A percentile compares a stretch with the other conserved stretches of the same genome.
Conservation (phyloP, 139 green algal genomes). For the Picochlorum sp. region DNA sequence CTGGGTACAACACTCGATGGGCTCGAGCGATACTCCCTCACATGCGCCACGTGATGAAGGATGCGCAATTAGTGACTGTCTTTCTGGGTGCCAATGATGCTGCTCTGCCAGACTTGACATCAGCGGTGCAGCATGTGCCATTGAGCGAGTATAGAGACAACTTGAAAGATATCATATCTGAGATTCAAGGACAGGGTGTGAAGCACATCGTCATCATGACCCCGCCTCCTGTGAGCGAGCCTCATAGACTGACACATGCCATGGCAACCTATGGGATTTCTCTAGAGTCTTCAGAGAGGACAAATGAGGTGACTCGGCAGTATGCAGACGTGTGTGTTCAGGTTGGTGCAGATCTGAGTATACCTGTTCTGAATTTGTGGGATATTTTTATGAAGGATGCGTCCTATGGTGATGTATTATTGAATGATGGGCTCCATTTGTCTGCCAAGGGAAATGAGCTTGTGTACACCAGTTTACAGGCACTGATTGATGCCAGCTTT, state of each 20-base stretch:
- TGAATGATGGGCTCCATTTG: slow-evolving; percentile 70
- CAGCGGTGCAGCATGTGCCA: slow-evolving; percentile 73
- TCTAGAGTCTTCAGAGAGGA: slow-evolving; percentile 31
- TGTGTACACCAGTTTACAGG: slow-evolving; percentile 36
- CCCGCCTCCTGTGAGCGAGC: slow-evolving; percentile 58
- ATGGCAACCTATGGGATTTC: slow-evolving; percentile 15
- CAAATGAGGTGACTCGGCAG: slow-evolving; percentile 32
- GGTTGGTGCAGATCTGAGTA: slow-evolving; percentile 27
- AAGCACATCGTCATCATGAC: slow-evolving; percentile 58
- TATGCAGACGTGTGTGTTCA: slow-evolving; percentile 46
- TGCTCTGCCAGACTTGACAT: slow-evolving; percentile 48
- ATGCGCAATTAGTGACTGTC: slow-evolving; percentile 50
- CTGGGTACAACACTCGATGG: slow-evolving; percentile 80
- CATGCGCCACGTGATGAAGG: background rate
- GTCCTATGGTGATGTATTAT: slow-evolving; percentile 19
- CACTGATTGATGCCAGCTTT: slow-evolving; percentile 28
- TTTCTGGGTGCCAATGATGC: slow-evolving; percentile 94
- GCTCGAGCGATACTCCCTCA: slow-evolving; percentile 45
- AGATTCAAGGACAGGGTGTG: slow-evolving; percentile 23
- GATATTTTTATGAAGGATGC: slow-evolving; percentile 36
- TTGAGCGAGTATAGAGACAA: slow-evolving; percentile 59
- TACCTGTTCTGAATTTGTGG: slow-evolving; percentile 67
- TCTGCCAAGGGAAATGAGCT: slow-evolving; percentile 40
- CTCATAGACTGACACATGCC: slow-evolving; percentile 38
- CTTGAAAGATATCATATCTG: slow-evolving; percentile 47